Evolutionary conservation across 2,329 filamentous ascomycete genomes (phyloP), one percentile per base, ranked within the genome.

Genomic region (Stagonosporopsis chrysanthemi): DNA sequence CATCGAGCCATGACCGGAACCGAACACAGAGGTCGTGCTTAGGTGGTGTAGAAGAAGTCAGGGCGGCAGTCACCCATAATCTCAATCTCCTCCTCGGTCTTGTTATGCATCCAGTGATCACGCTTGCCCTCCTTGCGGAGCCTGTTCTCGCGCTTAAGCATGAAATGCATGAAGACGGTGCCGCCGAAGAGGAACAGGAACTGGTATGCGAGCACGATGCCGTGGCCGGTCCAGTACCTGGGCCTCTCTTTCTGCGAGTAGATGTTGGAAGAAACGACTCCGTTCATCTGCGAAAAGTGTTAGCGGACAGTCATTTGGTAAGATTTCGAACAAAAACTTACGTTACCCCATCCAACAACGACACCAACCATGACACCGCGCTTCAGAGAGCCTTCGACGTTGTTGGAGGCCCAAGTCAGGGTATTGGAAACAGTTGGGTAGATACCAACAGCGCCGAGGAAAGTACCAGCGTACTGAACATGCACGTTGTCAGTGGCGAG

Each of bases 341-440:
- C 31, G 74, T 97, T 97, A 45, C 93, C 93, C 90, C 91, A 96
- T 35, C 78, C 92, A 58, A 97, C 95, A 54, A 97, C 90, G 56
- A 97, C 87, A 2, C 93, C 93, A 2, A 97, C 79, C 1, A 91
- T 91, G 40, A 97, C 89, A 49, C 92, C 93, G 38, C 93, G 87
- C 81, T 97, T 97, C 78, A 96, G 96, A 6, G 94, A 90, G n/a
- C 93, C 90, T 76, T 97, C 93, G 45, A 88, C 85, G 63, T 97
- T 97, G 80, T 97, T 97, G 56, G 89, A 88, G 23, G 89, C 82
- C 93, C 93, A 97, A 2, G 88, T 87, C 62, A 97, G 90, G 0
- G 92, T 96, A 74, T 96, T 95, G 24, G 91, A 80, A 50, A 96
- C 91, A 66, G 87, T 89, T 0, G 93, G 92, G 71, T 97, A 97